These are phyloP conservation scores for Metarhizium anisopliae DNA, from an alignment of 2,329 filamentous ascomycete genomes.

Conservation along the genomic window DNA sequence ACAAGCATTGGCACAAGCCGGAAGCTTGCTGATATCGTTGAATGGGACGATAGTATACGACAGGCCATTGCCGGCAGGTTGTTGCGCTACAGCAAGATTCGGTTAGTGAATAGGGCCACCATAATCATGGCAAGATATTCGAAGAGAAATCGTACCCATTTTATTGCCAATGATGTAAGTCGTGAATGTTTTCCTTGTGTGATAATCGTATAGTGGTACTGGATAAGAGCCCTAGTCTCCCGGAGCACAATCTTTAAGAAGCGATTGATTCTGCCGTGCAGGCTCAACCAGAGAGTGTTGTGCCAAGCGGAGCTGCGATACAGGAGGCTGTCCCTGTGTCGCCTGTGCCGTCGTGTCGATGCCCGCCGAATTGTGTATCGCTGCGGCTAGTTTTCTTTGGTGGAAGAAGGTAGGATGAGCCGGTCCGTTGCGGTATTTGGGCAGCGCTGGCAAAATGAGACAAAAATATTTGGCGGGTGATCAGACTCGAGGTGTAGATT, in stretches of 20 bases:
- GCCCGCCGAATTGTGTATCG: neutral
- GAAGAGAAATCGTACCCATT: neutral
- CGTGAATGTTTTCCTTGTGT: neutral
- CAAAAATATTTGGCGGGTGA: constrained; percentile 1
- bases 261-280: neutral
- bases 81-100: constrained; percentile 1
- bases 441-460: constrained; percentile 1
- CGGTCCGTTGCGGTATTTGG: neutral
- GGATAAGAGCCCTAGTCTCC: neutral
- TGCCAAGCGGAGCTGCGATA: neutral
- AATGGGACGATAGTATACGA: constrained; percentile 49
- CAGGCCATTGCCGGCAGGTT: constrained; percentile 8
- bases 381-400: neutral
- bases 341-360: neutral
- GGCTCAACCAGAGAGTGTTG: neutral
- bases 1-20: constrained; percentile 52
- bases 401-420: neutral
- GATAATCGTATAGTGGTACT: neutral
- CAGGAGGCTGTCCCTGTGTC: neutral
- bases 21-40: constrained; percentile 35
- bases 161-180: neutral
- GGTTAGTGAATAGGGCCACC: neutral
- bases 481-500: neutral
- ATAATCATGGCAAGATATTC: neutral
- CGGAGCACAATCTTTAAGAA: neutral